Conservation (phyloP, 306 rosid genomes). For the Vigna unguiculata region DNA sequence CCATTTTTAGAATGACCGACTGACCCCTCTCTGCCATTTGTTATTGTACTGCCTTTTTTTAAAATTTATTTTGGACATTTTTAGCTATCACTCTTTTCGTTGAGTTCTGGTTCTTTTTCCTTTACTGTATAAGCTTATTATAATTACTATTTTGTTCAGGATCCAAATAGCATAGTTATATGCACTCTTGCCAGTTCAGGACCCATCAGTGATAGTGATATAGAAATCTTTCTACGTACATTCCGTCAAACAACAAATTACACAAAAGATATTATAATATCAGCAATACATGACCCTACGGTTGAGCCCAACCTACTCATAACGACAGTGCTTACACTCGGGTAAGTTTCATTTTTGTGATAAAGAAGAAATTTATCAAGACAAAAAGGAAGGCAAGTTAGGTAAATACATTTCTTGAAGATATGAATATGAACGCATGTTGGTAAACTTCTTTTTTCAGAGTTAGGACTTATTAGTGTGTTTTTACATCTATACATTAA, state of each 20-base stretch:
- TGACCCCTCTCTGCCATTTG: slow-evolving; percentile 29
- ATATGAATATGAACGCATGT: slow-evolving; percentile 28
- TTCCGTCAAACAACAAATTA: slow-evolving; percentile 76
- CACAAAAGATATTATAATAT: slow-evolving; percentile 64
- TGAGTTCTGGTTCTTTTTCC: slow-evolving; percentile 33
- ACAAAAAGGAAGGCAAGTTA: slow-evolving; percentile 30
- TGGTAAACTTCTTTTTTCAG: slow-evolving; percentile 16
- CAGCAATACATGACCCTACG: slow-evolving; percentile 65
- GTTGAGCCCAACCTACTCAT: slow-evolving; percentile 78
- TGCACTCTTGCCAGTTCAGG: slow-evolving; percentile 76
- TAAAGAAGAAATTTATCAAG: background rate
- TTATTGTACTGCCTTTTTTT: slow-evolving; percentile 19
- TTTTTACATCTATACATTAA: background rate
- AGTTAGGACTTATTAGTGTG: background rate
- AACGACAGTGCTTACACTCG: slow-evolving; percentile 76
- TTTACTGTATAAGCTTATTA: slow-evolving; percentile 18
- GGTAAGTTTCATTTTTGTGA: slow-evolving; percentile 56
- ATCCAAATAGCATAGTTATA: slow-evolving; percentile 67
- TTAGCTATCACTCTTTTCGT: slow-evolving; percentile 22
- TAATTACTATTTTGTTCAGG: slow-evolving; percentile 53
- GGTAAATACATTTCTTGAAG: slow-evolving; percentile 57
- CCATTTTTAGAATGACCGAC: slow-evolving; percentile 22
- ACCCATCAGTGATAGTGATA: slow-evolving; percentile 53
- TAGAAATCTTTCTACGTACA: slow-evolving; percentile 56
- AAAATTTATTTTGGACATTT: slow-evolving; percentile 31